Conservation (phyloP, 2,329 filamentous ascomycete species). For the Talaromyces sp. region DNA sequence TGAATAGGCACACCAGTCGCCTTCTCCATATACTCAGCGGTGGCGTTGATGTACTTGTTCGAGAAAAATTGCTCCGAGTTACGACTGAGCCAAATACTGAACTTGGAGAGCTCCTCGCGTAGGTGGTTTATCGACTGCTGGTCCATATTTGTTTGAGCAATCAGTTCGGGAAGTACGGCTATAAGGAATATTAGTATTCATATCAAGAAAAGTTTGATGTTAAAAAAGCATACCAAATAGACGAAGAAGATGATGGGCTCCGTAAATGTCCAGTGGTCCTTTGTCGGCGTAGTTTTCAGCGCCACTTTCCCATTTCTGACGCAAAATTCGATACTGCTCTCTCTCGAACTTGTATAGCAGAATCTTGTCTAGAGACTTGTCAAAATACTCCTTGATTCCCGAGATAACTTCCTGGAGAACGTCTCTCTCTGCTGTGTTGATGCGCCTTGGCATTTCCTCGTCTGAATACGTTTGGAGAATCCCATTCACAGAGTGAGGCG, state of each 20-base stretch:
- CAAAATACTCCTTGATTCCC: constrained; percentile 89
- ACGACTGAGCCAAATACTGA: constrained; percentile 78
- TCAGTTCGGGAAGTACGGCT: constrained; percentile 61
- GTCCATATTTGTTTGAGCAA: constrained; percentile 98
- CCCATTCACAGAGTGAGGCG: constrained; percentile 64
- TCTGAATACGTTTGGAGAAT: constrained; percentile 77
- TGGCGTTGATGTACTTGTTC: constrained; percentile 37
- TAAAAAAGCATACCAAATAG: constrained; percentile 64
- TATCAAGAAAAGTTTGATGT: constrained; percentile 60
- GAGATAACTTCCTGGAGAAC: constrained; percentile 84
- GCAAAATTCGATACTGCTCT: constrained; percentile 73
- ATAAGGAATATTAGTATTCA: constrained; percentile 39
- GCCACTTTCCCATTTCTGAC: constrained; percentile 60
- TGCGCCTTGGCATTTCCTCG: constrained; percentile 62
- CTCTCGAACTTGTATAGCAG: constrained; percentile 93
- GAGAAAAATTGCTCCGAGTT: constrained; percentile 70
- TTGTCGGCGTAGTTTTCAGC: constrained; percentile 64
- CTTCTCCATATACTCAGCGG: constrained; percentile 34
- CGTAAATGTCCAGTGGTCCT: constrained; percentile 74
- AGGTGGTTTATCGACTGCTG: constrained; percentile 81
- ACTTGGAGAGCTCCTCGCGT: constrained; percentile 79
- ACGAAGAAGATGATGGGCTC: constrained; percentile 83
- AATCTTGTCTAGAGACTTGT: constrained; percentile 79
- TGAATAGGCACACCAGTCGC: constrained; percentile 23
- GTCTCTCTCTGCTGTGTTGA: constrained; percentile 62